Base-by-base conservation (phyloP, 371 early-diverging fungal genomes). In the Rhizopus sp. region DNA sequence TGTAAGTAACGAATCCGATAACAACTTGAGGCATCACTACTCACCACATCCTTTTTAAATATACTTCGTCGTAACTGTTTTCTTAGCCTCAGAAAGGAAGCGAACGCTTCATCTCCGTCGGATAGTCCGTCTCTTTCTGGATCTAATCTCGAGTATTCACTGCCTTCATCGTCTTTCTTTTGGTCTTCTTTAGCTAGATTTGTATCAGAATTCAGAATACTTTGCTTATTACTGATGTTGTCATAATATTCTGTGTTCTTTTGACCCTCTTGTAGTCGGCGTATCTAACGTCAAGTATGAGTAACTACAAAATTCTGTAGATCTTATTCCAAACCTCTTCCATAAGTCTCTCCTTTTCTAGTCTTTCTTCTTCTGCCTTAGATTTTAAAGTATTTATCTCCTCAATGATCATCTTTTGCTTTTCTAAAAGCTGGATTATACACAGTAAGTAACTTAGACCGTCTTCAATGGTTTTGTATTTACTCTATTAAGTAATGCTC, bases 11-110 rank as follows among this genome's bases (percentile, higher is more conserved):
- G 23, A 23, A 23, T 23, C 2, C 2, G 62, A 48, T 12, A 63
- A 54, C 9, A 61, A 57, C 40, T 44, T 44, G 31, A 31, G 15
- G 55, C 31, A 35, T 9, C 15, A 29, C 29, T 44, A 8, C 23
- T 45, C 63, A 74, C 77, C 64, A 73, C 66, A 47, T 71, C 68
- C n/a, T 40, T 47, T 51, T 62, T 71, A 49, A 77, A 77, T 16
- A 77, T 54, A 29, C 72, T 67, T 55, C 74, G 56, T 48, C 77
- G 59, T 30, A 77, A 40, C 38, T 50, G 59, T 39, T 73, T 77
- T 53, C 77, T 54, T 41, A 77, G 51, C 5, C 67, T 62, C 8
- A 77, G 62, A 29, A 77, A 66, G n/a, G 50, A 50, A 33, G 59
- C 50, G 46, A 63, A 72, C 35, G 17, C 33, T 7, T 30, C 45